Evolutionary conservation across 371 early-diverging fungal species (phyloP), one percentile per base, ranked within the genome.

Genomic region (Saksenaea oblongispora): DNA sequence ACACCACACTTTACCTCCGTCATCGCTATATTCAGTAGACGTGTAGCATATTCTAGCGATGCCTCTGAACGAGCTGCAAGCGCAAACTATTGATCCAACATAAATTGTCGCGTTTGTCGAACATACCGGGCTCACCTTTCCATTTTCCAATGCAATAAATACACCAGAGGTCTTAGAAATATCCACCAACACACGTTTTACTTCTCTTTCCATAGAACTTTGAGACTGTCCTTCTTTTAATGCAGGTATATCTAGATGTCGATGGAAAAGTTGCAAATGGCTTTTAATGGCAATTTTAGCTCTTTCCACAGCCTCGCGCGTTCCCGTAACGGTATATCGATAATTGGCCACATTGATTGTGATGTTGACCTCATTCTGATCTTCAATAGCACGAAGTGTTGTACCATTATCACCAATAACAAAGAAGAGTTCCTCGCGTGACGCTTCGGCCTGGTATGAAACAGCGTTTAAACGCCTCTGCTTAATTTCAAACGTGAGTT

Each of bases 381-480:
- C 27, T 53, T 78, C 79, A 24, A 78, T 74, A 1, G 57, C 34
- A 37, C 69, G 42, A 15, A 78, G 57, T 3, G 63, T 72, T 5
- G 58, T 55, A 7, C 76, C 79, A 54, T 78, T 70, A 14, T 74
- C 73, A 10, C 69, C 68, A 57, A 78, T 68, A 35, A 73, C 60
- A 27, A 78, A 78, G 36, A 78, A 78, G 36, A 78, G 36, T 27
- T 78, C 70, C 9, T 73, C 64, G 1, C 57, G 53, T 2, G 66
- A 42, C 22, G 69, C 61, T 44, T 72, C 64, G 24, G 71, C 62
- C 8, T 47, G 56, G 1, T 63, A 39, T 34, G 37, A 61, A 0
- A 71, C 54, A 7, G 31, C 11, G 35, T 67, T 35, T 27, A n/a
- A 44, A 15, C 56, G 34, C 22, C 36, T 57, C 14, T 56, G 44